Evolutionary conservation across 495 filamentous ascomycete genomes (phyloP), one percentile per base, ranked within the genome.

Genomic region (Aspergillus leporis): DNA sequence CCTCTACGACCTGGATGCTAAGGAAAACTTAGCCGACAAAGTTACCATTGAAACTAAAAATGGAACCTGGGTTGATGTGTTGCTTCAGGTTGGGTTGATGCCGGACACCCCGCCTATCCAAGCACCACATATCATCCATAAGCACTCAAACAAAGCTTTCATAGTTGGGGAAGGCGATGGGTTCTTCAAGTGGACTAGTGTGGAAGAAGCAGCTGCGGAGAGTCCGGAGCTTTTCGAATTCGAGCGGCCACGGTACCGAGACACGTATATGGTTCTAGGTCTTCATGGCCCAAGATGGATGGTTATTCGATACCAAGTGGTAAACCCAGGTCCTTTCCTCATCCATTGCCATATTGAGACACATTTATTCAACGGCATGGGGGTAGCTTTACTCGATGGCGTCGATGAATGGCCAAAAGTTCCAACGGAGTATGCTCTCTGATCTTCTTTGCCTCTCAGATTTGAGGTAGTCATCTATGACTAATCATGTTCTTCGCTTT

Each of bases 71-170:
- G 70, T 87, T 7, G 84, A 87, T 60, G 48, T 87, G n/a, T 70
- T 87, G 38, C 68, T 85, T 36, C 65, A 74, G 38, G 66, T 73
- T 1, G 43, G 43, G 7, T 2, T 47, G 2, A 47, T 47, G 43
- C 43, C 43, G 9, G 7, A 47, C 43, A 51, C 58, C 12, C 62
- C 66, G 1, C 63, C 73, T 8, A 56, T 77, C 5, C 66, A 74
- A 51, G 72, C 78, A 0, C 67, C 78, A 36, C 85, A 88, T 55
- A 79, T 81, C 0, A 81, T 88, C 51, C 85, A 88, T 70, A 87
- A 87, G 63, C 85, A 88, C 67, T 81, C 77, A 21, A 87, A 81
- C 66, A 86, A 85, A 57, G 79, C 74, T 55, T 85, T 78, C 59
- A 66, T 81, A 28, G 80, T 87, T 55, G 85, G 85, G 0, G 56